Conservation (phyloP, 768 basidiomycete species). For the Grammothele lineata region DNA sequence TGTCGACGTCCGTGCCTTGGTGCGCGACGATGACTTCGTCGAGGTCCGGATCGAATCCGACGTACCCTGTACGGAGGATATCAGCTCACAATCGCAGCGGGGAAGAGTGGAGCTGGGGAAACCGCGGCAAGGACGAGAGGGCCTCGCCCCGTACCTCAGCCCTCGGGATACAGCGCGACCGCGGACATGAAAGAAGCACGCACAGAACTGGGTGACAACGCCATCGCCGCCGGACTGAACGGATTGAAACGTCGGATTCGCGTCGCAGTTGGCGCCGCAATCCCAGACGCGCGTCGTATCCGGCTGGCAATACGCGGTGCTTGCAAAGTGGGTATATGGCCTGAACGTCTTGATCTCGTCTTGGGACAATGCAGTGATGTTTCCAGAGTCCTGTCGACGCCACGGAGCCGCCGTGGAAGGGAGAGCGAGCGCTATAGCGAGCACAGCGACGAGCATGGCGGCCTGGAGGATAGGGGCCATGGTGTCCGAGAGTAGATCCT, state of each 20-base stretch:
- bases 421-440: too few species aligned
- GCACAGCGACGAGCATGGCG: too few species aligned
- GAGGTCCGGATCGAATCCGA: slow-evolving; percentile 44
- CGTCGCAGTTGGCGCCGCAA: slow-evolving; percentile 39
- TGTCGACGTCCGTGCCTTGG: slow-evolving; percentile 32
- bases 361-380: slow-evolving; percentile 21
- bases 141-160: too few species aligned
- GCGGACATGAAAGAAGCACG: neutral
- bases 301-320: slow-evolving; percentile 29
- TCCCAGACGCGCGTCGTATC: slow-evolving; percentile 24
- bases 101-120: neutral
- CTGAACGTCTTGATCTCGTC: slow-evolving; percentile 24
- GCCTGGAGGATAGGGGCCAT: too few species aligned
- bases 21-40: slow-evolving; percentile 33
- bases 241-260: slow-evolving; percentile 44
- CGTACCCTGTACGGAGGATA: slow-evolving; percentile 37
- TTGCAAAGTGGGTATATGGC: slow-evolving; percentile 29
- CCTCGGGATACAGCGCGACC: neutral
- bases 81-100: neutral
- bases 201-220: slow-evolving; percentile 38
- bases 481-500: too few species aligned
- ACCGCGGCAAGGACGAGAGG: too few species aligned
- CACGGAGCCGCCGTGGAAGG: too few species aligned
- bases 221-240: slow-evolving; percentile 48
- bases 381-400: too few species aligned